These are phyloP conservation scores for Metschnikowia kofuensis DNA, from an alignment of 805 yeast species.

Conservation along the genomic window DNA sequence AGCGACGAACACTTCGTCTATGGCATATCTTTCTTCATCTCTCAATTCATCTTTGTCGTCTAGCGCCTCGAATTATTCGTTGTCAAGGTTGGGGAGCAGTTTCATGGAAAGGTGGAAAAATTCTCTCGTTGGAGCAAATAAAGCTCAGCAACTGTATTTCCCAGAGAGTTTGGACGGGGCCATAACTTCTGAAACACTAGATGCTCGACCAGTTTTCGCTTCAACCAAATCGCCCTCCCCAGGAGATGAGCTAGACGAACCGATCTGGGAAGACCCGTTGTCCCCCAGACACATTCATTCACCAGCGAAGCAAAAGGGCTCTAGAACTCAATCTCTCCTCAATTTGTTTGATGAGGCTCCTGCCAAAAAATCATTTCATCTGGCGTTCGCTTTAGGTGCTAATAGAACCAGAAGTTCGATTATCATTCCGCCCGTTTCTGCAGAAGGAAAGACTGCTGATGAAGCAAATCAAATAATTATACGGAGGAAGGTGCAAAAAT, in stretches of 20 bases:
- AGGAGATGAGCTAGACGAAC: slow-evolving; percentile 15
- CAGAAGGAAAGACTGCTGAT: slow-evolving; percentile 1
- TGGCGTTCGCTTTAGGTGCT: slow-evolving; percentile 4
- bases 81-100: slow-evolving; percentile 40
- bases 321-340: slow-evolving; percentile 37
- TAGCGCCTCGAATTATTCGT: slow-evolving; percentile 36
- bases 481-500: neutral
- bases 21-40: slow-evolving; percentile 42
- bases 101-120: slow-evolving; percentile 46
- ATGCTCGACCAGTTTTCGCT: slow-evolving; percentile 6
- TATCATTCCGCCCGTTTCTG: slow-evolving; percentile 4
- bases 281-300: slow-evolving; percentile 1
- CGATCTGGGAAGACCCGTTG: slow-evolving; percentile 13
- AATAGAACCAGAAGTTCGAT: slow-evolving; percentile 9
- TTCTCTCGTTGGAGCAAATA: slow-evolving; percentile 22
- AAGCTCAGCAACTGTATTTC: slow-evolving; percentile 2
- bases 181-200: slow-evolving; percentile 5
- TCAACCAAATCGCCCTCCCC: slow-evolving; percentile 15
- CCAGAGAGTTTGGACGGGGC: slow-evolving; percentile 9
- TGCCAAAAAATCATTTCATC: slow-evolving; percentile 11
- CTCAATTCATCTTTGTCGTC: slow-evolving; percentile 38
- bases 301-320: slow-evolving; percentile 11
- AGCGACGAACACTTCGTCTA: slow-evolving; percentile 35
- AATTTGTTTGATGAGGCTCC: slow-evolving; percentile 18
- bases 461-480: slow-evolving; percentile 5